Percentiles rank a stretch among this genome's conserved stretches.
Evolutionary conservation across 2,329 filamentous ascomycete genomes (phyloP).

Genomic region (Escovopsis sp.): DNA sequence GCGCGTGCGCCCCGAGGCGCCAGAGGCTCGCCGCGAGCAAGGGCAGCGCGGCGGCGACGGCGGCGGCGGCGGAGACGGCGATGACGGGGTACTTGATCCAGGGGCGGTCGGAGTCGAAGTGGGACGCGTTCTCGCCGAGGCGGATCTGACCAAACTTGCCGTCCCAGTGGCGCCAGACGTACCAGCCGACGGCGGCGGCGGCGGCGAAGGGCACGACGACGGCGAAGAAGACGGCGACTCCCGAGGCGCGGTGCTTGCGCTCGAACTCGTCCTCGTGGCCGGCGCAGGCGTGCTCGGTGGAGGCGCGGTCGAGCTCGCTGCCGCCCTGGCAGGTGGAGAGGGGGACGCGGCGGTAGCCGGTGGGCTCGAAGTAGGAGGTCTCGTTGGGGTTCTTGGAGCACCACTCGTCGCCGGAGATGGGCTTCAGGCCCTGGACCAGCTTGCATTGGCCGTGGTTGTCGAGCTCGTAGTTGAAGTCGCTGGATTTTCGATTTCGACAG

Average conservation of each 20-base stretch:
- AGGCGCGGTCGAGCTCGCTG: slow-evolving; percentile 54
- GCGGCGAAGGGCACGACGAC: slow-evolving; percentile 60
- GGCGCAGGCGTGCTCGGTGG: slow-evolving; percentile 44
- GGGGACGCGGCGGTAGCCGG: slow-evolving; percentile 79
- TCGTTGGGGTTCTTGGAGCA: slow-evolving; percentile 48
- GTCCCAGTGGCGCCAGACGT: slow-evolving; percentile 71
- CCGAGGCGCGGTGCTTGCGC: slow-evolving; percentile 53
- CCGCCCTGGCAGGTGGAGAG: slow-evolving; percentile 77
- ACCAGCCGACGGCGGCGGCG: slow-evolving; percentile 66
- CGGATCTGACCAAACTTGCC: slow-evolving; percentile 86
- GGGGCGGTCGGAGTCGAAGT: slow-evolving; percentile 54
- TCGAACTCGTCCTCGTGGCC: slow-evolving; percentile 73
- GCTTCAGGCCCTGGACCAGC: slow-evolving; percentile 58
- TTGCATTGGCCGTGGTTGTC: slow-evolving; percentile 61
- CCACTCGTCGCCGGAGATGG: slow-evolving; percentile 35
- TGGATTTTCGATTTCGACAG: slow-evolving; percentile 23
- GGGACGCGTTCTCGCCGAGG: slow-evolving; percentile 52
- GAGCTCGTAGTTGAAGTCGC: slow-evolving; percentile 87
- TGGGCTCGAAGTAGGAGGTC: slow-evolving; percentile 70
- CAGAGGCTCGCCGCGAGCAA: slow-evolving; percentile 59
- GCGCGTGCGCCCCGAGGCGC: slow-evolving; percentile 42
- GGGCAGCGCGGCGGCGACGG: slow-evolving; percentile 48
- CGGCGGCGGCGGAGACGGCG: slow-evolving; percentile 48
- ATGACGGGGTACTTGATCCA: slow-evolving; percentile 76
- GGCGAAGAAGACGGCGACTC: slow-evolving; percentile 70